Evolutionary conservation across 805 yeast species (phyloP).

Genomic region (Wickerhamomyces kurtzmanii): DNA sequence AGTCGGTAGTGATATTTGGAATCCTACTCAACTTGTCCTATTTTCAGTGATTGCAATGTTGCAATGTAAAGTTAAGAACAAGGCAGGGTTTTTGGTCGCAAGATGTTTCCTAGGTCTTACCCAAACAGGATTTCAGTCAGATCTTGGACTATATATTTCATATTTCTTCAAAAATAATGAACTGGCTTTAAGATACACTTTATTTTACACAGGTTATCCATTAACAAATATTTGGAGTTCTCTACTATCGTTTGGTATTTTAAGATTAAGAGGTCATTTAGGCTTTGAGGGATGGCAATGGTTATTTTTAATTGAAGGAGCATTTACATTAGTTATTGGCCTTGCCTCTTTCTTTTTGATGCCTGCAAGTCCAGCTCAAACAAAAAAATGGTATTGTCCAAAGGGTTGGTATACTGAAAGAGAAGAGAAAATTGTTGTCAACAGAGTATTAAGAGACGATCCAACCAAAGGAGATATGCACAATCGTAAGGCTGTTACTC

Average conservation of each 20-base stretch:
- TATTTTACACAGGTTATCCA: conserved; percentile 50
- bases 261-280: conserved; percentile 33
- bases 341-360: conserved; percentile 32
- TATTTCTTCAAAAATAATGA: conserved; percentile 56
- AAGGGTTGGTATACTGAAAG: conserved; percentile 42
- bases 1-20: conserved; percentile 54
- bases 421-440: conserved; percentile 49
- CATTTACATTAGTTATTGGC: conserved; percentile 45
- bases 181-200: conserved; percentile 45
- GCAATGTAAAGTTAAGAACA: conserved; percentile 35
- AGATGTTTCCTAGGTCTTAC: conserved; percentile 43
- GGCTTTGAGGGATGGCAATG: conserved; percentile 54
- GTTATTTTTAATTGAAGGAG: conserved; percentile 57
- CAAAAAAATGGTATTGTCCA: conserved; percentile 37
- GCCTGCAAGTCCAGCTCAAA: conserved; percentile 48
- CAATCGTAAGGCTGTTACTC: conserved; percentile 42
- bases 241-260: conserved; percentile 42
- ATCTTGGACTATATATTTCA: conserved; percentile 50
- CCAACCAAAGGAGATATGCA: conserved; percentile 59
- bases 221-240: conserved; percentile 35
- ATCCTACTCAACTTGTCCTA: conserved; percentile 43
- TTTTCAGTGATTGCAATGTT: conserved; percentile 50
- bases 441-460: conserved; percentile 51
- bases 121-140: conserved; percentile 70
- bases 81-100: conserved; percentile 33